Evolutionary conservation across 805 yeast genomes (phyloP).

Genomic region (Metschnikowia matae): DNA sequence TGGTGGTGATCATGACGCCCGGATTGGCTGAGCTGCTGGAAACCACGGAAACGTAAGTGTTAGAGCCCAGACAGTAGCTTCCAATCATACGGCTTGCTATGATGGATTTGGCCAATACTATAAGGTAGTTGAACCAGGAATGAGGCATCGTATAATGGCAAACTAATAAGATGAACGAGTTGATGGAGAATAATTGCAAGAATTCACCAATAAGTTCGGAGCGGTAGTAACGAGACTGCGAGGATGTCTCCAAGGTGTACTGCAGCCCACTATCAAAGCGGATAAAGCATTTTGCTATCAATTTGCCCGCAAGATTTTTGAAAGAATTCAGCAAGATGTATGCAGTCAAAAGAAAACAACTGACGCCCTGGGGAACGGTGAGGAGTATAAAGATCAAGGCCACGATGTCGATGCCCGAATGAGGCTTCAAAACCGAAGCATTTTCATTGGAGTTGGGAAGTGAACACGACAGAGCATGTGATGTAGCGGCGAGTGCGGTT

Average conservation of each 20-base stretch:
- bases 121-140: conserved; percentile 22
- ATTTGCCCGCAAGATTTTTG: conserved; percentile 26
- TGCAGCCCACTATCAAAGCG: conserved; percentile 5
- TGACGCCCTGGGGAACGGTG: conserved; percentile 25
- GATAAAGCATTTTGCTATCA: conserved; percentile 20
- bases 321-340: conserved; percentile 29
- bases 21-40: conserved; percentile 9
- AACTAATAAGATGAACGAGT: conserved; percentile 21
- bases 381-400: conserved; percentile 29
- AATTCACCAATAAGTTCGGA: conserved; percentile 18
- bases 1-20: conserved; percentile 13
- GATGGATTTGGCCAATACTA: conserved; percentile 28
- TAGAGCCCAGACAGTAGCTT: conserved; percentile 22
- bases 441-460: background rate
- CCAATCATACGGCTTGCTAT: conserved; percentile 30
- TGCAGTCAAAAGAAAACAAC: conserved; percentile 21
- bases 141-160: conserved; percentile 20
- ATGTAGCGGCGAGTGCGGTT: conserved; percentile 1
- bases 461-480: background rate
- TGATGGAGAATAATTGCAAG: conserved; percentile 22
- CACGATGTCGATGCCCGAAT: conserved; percentile 26
- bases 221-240: conserved; percentile 13
- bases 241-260: conserved; percentile 10
- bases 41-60: conserved; percentile 21
- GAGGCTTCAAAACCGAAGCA: conserved; percentile 9